These are phyloP conservation scores for Lentinula lateritia DNA, from an alignment of 768 basidiomycete species.

Conservation along the genomic window DNA sequence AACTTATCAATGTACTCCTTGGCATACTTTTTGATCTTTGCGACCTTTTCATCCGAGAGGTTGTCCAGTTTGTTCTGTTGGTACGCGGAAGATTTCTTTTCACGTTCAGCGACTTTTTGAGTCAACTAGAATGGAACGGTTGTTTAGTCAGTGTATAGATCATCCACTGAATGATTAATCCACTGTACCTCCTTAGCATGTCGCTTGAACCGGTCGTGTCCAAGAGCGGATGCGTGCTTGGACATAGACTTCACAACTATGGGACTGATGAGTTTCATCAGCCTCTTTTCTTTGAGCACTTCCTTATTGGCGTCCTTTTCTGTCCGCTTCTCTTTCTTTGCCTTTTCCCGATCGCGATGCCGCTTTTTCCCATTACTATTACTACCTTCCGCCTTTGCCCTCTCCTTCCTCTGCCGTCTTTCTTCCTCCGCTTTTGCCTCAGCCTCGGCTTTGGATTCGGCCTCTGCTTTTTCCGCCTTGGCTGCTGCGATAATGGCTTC, in stretches of 20 bases:
- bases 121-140: conserved; percentile 54
- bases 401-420: conserved; percentile 19
- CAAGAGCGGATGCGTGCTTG: conserved; percentile 74
- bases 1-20: conserved; percentile 89
- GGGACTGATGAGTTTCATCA: conserved; percentile 78
- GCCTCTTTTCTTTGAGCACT: conserved; percentile 71
- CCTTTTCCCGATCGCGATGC: conserved; percentile 9
- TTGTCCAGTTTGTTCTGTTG: conserved; percentile 66
- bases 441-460: conserved; percentile 10
- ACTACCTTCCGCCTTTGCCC: conserved; percentile 11
- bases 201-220: conserved; percentile 84
- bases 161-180: neutral
- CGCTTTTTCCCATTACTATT: conserved; percentile 4
- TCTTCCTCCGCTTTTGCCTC: conserved; percentile 1
- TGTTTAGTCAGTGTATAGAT: neutral
- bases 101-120: conserved; percentile 83
- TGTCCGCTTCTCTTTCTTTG: conserved; percentile 23
- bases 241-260: conserved; percentile 93
- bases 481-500: neutral
- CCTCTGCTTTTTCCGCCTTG: conserved; percentile 12
- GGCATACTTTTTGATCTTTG: conserved; percentile 89
- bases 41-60: conserved; percentile 80
- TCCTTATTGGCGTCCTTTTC: conserved; percentile 55
- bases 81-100: conserved; percentile 86
- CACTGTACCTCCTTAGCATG: conserved; percentile 85